Percentiles rank a stretch among this genome's conserved stretches.
phyloP scores from a whole-genome alignment of 805 yeast species.

The Spencermartinsiella europaea region DNA sequence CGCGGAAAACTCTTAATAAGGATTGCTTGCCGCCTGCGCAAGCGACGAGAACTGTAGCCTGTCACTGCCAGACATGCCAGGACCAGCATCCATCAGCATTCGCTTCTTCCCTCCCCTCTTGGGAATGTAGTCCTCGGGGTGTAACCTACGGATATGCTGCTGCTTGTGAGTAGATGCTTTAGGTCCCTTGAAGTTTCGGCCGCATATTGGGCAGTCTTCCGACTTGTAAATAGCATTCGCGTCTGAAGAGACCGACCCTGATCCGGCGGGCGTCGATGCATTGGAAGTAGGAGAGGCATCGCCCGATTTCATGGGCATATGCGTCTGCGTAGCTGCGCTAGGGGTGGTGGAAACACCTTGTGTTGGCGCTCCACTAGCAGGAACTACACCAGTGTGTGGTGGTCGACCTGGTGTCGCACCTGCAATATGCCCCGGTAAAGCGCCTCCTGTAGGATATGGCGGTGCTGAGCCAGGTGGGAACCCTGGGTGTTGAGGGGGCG shows the following conservation, averaged over 20 bases:
- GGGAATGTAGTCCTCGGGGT: slow-evolving; percentile 42
- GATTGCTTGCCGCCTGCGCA: slow-evolving; percentile 1
- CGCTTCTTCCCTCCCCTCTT: slow-evolving; percentile 43
- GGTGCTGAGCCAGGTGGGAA: background rate
- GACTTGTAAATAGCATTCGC: slow-evolving; percentile 17
- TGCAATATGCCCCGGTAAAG: background rate
- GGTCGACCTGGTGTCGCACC: background rate
- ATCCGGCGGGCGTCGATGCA: slow-evolving; percentile 4
- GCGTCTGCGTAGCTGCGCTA: background rate
- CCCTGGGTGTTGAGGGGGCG: background rate
- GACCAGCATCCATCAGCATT: slow-evolving; percentile 13
- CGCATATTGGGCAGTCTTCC: slow-evolving; percentile 40
- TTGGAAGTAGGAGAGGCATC: background rate
- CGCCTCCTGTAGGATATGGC: background rate
- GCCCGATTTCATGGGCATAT: background rate
- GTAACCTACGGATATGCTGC: slow-evolving; percentile 44
- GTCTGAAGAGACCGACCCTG: background rate
- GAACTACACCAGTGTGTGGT: background rate
- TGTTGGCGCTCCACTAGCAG: background rate
- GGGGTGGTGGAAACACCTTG: background rate
- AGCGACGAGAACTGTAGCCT: slow-evolving; percentile 1
- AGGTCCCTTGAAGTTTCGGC: slow-evolving; percentile 42
- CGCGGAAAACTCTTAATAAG: background rate
- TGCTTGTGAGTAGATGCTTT: slow-evolving; percentile 44
- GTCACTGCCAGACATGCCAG: background rate